phyloP scores from a whole-genome alignment of 176 grass and related monocot genomes.

The Paspalum vaginatum region DNA sequence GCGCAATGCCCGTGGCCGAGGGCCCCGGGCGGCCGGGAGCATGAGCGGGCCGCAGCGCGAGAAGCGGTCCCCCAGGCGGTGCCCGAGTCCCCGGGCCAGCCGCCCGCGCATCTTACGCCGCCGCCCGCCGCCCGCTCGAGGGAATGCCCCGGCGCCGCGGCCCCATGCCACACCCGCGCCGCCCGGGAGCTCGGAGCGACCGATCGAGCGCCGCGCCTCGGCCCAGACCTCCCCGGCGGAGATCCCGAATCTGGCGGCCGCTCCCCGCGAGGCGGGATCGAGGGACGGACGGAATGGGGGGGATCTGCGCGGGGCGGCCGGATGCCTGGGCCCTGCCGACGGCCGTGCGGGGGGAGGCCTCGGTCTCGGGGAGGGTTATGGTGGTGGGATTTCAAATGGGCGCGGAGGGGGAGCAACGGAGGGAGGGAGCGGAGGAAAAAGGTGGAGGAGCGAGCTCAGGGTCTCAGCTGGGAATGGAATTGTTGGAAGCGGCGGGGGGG shows the following conservation, averaged over 20 bases:
- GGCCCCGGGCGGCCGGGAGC: conserved; percentile 50
- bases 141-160: conserved; percentile 45
- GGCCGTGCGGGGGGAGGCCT: neutral
- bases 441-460: neutral
- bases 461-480: conserved; percentile 30
- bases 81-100: conserved; percentile 38
- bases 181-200: neutral
- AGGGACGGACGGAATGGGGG: conserved; percentile 34
- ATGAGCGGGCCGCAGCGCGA: conserved; percentile 59
- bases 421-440: conserved; percentile 30
- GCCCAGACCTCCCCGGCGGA: conserved; percentile 24
- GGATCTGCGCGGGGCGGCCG: conserved; percentile 19
- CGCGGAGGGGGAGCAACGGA: conserved; percentile 39
- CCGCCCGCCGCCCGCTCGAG: conserved; percentile 42
- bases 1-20: conserved; percentile 56
- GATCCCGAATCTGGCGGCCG: conserved; percentile 38
- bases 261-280: conserved; percentile 36
- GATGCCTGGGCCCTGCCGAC: neutral
- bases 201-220: no score
- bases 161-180: conserved; percentile 14
- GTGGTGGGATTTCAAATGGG: conserved; percentile 64
- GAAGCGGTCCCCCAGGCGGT: conserved; percentile 49
- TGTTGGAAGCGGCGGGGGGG: conserved; percentile 30
- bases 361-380: neutral
- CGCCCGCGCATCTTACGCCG: conserved; percentile 60